phyloP scores from a whole-genome alignment of 164 flowering plant species.

The Magnolia changhungtana region DNA sequence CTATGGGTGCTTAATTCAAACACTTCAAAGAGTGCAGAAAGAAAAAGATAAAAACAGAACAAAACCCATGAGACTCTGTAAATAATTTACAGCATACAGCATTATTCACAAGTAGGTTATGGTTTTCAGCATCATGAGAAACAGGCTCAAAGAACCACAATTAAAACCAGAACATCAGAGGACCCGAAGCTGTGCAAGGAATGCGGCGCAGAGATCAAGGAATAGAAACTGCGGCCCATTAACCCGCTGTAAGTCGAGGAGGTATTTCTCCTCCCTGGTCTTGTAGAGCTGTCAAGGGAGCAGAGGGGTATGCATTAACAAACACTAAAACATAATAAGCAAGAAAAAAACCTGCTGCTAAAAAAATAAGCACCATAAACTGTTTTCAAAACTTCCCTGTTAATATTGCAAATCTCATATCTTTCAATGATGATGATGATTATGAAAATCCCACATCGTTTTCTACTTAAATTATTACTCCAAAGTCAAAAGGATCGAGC shows the following conservation, averaged over 20 bases:
- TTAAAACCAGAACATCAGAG: conserved; percentile 10
- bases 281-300: conserved; percentile 21
- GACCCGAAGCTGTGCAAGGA: conserved; percentile 27
- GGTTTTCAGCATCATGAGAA: neutral
- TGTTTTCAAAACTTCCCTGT: neutral
- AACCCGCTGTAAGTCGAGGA: conserved; percentile 28
- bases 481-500: no score
- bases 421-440: no score
- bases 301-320: neutral
- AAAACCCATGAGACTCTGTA: neutral
- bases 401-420: no score
- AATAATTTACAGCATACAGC: neutral
- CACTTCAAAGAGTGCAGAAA: neutral
- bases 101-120: neutral
- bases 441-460: no score
- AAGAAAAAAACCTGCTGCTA: neutral
- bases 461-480: no score
- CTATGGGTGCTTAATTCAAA: neutral
- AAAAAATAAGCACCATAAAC: neutral
- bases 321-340: neutral
- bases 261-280: conserved; percentile 29
- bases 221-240: conserved; percentile 24
- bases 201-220: conserved; percentile 30
- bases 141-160: neutral
- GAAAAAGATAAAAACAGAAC: neutral